Conservation (phyloP, 805 yeast species). For the Spathaspora boniae region DNA sequence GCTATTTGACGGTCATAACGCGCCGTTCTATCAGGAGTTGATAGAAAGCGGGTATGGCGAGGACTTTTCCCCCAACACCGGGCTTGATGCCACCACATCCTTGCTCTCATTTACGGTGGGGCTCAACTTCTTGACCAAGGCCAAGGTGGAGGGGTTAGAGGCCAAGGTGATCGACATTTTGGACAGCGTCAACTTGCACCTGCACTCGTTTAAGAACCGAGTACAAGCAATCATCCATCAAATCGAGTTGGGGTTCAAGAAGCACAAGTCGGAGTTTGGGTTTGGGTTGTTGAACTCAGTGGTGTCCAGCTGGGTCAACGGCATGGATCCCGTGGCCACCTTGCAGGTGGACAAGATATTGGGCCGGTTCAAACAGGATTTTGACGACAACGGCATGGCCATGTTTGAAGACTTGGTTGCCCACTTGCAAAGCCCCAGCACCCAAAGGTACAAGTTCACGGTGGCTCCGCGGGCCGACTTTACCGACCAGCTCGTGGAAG, state of each 20-base stretch:
- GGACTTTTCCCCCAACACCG: constrained; percentile 85
- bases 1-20: constrained; percentile 85
- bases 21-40: constrained; percentile 82
- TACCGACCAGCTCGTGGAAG: constrained; percentile 45
- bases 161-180: constrained; percentile 46
- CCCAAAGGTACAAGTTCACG: constrained; percentile 63
- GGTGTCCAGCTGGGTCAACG: constrained; percentile 84
- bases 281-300: constrained; percentile 67
- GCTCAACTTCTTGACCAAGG: constrained; percentile 63
- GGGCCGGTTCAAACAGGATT: constrained; percentile 58
- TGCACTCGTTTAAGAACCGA: constrained; percentile 35
- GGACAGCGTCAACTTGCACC: constrained; percentile 23
- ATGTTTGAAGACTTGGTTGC: constrained; percentile 60
- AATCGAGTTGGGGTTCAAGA: constrained; percentile 76
- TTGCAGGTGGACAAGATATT: constrained; percentile 65
- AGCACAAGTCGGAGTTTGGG: constrained; percentile 89
- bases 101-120: constrained; percentile 81
- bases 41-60: constrained; percentile 83
- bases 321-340: constrained; percentile 67
- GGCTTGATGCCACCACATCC: constrained; percentile 78
- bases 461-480: constrained; percentile 69
- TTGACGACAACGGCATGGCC: constrained; percentile 42
- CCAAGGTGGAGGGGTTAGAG: constrained; percentile 47
- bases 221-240: constrained; percentile 89
- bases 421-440: constrained; percentile 41